Conservation (phyloP, 805 yeast species). For the Wickerhamomyces chambardii region DNA sequence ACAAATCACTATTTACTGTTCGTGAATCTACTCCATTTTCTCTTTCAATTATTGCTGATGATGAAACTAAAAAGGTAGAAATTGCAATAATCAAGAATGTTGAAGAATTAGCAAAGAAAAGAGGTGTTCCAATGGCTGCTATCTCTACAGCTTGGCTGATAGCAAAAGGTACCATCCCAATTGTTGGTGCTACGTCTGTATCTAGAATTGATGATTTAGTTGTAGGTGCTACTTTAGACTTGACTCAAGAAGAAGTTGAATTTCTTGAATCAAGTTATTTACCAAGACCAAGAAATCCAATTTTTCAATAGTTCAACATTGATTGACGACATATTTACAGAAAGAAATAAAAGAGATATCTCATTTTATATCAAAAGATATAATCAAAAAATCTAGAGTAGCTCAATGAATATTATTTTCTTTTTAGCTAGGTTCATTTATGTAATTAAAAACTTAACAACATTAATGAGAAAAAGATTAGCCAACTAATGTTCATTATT, state of each 20-base stretch:
- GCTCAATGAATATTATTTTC: too few relatives aligned
- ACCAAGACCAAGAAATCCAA: conserved; percentile 6
- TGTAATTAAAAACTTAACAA: too few relatives aligned
- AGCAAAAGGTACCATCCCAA: conserved; percentile 43
- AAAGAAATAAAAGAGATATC: too few relatives aligned
- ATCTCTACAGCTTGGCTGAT: conserved; percentile 30
- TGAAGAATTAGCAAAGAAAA: conserved; percentile 42
- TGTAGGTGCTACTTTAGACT: conserved; percentile 28
- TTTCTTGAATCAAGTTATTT: conserved; percentile 14
- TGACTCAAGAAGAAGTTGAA: conserved; percentile 17
- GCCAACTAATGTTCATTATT: too few relatives aligned
- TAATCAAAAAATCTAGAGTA: too few relatives aligned
- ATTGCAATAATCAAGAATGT: conserved; percentile 35
- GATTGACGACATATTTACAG: too few relatives aligned
- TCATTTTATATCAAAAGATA: too few relatives aligned
- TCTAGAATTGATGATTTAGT: conserved; percentile 45
- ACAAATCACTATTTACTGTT: conserved; percentile 1
- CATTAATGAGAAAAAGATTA: too few relatives aligned
- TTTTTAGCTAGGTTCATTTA: too few relatives aligned
- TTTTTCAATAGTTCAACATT: too few relatives aligned
- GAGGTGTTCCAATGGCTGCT: conserved; percentile 39
- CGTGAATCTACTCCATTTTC: too few relatives aligned
- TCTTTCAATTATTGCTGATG: neutral
- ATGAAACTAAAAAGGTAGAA: conserved; percentile 15
- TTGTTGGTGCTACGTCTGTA: conserved; percentile 41